Evolutionary conservation across 179 eudicot species (phyloP), one percentile per base, ranked within the genome.

Genomic region (Gypsophila paniculata): DNA sequence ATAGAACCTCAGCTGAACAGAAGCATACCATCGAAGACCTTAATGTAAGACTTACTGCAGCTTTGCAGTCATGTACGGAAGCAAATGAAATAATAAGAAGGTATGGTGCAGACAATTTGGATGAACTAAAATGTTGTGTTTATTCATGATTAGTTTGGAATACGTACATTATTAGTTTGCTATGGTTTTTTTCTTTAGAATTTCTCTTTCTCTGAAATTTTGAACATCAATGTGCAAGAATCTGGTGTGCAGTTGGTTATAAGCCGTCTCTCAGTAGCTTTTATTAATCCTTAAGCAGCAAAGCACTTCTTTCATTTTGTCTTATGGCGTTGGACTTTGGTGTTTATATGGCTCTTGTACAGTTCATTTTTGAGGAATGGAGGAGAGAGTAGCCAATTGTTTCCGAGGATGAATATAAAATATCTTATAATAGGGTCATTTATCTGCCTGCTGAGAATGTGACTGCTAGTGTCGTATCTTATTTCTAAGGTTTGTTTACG

Each of bases 31-130:
- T 89, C 73, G 96, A 88, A 76, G 97, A 91, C 81, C 88, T 91
- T 53, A 89, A 82, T 64, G 88, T 81, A 81, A 82, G 89, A 76
- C 86, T 93, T 61, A 63, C 82, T 75, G 87, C 97, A 72, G 88
- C 91, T 74, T 59, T 84, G 82, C 96, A 91, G 84, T 88, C 97
- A 53, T 82, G 86, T 77, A 69, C 82, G 18, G 98, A 93, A 74
- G 96, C 96, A 25, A 85, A 93, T 80, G 96, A 93, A 81, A 81
- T 93, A 75, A 79, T 91, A 69, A 75, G 73, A 72, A 93, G 97
- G 98, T 88, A 76, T 73, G 69, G 34, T 39, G 21, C 67, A 18
- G 17, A 2, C 29, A n/a, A 18, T 19, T 8, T 54, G 74, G 22
- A n/a, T 11, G 25, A 26, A 34, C n/a, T 23, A 8, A 51, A 34